These are phyloP conservation scores for Oehlia diaphana DNA, from an alignment of 192 early-diverging fungal genomes.

Conservation along the genomic window DNA sequence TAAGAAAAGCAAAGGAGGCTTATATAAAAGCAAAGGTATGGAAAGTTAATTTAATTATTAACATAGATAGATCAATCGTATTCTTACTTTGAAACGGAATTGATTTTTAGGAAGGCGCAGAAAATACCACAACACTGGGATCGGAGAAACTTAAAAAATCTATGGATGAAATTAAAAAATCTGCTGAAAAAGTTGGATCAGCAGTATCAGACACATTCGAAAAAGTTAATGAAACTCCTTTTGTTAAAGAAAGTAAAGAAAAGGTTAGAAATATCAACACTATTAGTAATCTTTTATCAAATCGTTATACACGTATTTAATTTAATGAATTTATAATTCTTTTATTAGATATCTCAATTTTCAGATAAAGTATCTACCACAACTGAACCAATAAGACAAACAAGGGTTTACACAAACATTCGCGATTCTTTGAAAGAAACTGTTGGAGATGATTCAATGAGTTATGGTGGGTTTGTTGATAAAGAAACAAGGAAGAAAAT, in stretches of 20 bases:
- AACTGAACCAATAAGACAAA: conserved; percentile 68
- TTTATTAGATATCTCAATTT: conserved; percentile 52
- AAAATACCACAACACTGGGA: conserved; percentile 36
- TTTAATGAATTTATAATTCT: neutral
- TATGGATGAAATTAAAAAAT: conserved; percentile 67
- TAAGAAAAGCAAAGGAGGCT: conserved; percentile 83
- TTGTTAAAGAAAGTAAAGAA: conserved; percentile 76
- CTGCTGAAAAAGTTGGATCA: conserved; percentile 69
- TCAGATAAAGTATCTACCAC: conserved; percentile 65
- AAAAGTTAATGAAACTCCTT: conserved; percentile 71
- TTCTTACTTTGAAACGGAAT: neutral
- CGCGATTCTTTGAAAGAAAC: conserved; percentile 65
- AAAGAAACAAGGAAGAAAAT: conserved; percentile 70
- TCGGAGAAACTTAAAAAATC: conserved; percentile 57
- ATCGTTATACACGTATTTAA: neutral
- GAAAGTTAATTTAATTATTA: neutral
- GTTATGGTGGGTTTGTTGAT: conserved; percentile 75
- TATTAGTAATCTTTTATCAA: neutral
- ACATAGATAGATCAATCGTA: too few relatives aligned
- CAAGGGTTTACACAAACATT: conserved; percentile 61
- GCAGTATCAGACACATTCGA: conserved; percentile 64
- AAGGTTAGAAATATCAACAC: conserved; percentile 40
- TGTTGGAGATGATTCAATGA: conserved; percentile 67
- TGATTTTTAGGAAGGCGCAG: conserved; percentile 41
- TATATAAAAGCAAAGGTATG: conserved; percentile 58